phyloP scores from a whole-genome alignment of 1,284 basidiomycete genomes.

The Megacollybia platyphylla region DNA sequence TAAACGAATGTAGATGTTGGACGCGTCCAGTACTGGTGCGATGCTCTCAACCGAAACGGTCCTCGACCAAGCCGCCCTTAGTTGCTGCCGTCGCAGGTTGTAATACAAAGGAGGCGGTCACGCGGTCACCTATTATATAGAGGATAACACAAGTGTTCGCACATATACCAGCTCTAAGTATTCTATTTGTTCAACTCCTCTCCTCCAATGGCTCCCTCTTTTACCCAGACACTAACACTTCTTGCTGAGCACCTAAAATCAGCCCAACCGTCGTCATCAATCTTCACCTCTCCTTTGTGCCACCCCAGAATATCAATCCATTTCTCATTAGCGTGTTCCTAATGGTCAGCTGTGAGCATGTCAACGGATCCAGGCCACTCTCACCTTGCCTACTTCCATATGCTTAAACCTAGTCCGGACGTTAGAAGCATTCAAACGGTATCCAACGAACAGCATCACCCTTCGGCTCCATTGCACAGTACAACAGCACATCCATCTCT shows the following conservation, averaged over 20 bases:
- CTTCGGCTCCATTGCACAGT: slow-evolving; percentile 21
- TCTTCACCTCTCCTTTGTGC: slow-evolving; percentile 33
- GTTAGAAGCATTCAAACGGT: background rate
- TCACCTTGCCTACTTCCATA: slow-evolving; percentile 28
- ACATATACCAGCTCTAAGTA: too few relatives aligned
- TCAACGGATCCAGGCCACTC: background rate
- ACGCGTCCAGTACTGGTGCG: too few relatives aligned
- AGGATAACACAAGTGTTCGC: too few relatives aligned
- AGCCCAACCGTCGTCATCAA: slow-evolving; percentile 41
- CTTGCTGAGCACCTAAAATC: slow-evolving; percentile 30
- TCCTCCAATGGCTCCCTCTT: slow-evolving; percentile 20
- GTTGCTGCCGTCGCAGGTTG: too few relatives aligned
- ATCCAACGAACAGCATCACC: slow-evolving; percentile 8
- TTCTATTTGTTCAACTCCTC: background rate
- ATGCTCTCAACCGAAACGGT: too few relatives aligned
- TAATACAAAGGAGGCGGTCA: too few relatives aligned
- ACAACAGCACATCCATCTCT: slow-evolving; percentile 31
- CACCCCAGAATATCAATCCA: slow-evolving; percentile 46
- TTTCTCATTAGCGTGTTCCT: slow-evolving; percentile 33
- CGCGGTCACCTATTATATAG: too few relatives aligned
- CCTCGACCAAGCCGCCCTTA: too few relatives aligned
- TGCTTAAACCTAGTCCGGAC: slow-evolving; percentile 16
- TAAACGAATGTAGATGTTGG: too few relatives aligned
- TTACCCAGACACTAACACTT: slow-evolving; percentile 35
- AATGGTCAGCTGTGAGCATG: background rate